Percentiles rank a stretch among this genome's conserved stretches.
These are phyloP conservation scores for Tuber magnatum DNA, from an alignment of 495 filamentous ascomycete genomes.

Conservation along the genomic window DNA sequence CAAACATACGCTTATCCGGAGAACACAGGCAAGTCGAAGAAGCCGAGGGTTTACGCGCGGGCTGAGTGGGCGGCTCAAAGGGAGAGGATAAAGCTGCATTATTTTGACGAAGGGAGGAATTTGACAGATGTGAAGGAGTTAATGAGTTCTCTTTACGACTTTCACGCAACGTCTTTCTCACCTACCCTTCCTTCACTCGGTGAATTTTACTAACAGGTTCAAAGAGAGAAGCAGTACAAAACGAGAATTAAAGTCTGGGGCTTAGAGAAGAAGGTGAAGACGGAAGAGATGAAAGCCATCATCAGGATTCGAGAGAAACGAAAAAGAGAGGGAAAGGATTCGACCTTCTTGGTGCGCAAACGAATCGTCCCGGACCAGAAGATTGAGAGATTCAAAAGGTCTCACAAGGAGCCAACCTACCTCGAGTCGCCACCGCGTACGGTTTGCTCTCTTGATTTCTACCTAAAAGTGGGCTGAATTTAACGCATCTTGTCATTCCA, in stretches of 20 bases:
- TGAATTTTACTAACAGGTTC: neutral
- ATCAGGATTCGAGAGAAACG: neutral
- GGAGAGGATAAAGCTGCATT: neutral
- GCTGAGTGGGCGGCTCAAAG: neutral
- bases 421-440: neutral
- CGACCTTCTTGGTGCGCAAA: neutral
- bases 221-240: conserved; percentile 4
- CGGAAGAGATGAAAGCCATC: neutral
- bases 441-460: neutral
- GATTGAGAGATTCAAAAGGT: neutral
- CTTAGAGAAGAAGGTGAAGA: neutral
- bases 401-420: neutral
- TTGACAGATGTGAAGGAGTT: neutral
- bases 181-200: neutral
- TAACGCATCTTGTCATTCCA: neutral
- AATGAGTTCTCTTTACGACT: neutral
- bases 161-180: conserved; percentile 3
- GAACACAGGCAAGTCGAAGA: neutral
- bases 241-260: conserved; percentile 1
- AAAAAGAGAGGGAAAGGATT: neutral
- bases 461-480: neutral
- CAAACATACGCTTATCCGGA: neutral
- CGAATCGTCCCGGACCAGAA: neutral
- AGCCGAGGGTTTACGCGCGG: neutral
- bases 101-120: neutral